These are phyloP conservation scores for Claviceps sp. DNA, from an alignment of 2,329 filamentous ascomycete genomes.

Conservation along the genomic window DNA sequence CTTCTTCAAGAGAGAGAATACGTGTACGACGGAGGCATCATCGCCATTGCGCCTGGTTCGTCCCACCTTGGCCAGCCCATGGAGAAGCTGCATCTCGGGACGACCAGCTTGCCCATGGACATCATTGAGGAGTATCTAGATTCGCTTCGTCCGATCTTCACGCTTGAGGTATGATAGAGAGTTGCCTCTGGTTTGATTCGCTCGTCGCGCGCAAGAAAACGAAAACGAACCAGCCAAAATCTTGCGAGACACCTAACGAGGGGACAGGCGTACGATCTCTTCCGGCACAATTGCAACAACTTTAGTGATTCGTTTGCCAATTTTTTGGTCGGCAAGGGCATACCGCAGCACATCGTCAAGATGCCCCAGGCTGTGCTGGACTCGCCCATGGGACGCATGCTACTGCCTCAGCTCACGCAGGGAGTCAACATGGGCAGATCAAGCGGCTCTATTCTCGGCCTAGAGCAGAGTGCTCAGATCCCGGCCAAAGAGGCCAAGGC, in stretches of 20 bases:
- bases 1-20: constrained; percentile 79
- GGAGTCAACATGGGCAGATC: constrained; percentile 36
- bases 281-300: constrained; percentile 92
- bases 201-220: background rate
- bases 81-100: constrained; percentile 61
- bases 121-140: constrained; percentile 79
- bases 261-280: constrained; percentile 72
- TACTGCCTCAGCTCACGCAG: constrained; percentile 55
- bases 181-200: background rate
- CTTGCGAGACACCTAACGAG: background rate
- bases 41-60: constrained; percentile 63
- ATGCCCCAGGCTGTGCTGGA: constrained; percentile 76
- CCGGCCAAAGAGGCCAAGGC: constrained; percentile 4
- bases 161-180: constrained; percentile 44
- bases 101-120: constrained; percentile 65
- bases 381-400: constrained; percentile 78
- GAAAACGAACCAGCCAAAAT: background rate
- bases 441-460: constrained; percentile 38
- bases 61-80: constrained; percentile 82
- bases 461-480: constrained; percentile 26
- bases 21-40: constrained; percentile 77
- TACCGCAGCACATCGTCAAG: constrained; percentile 73
- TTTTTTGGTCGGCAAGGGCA: constrained; percentile 78
- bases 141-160: constrained; percentile 71
- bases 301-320: constrained; percentile 87